Conservation (phyloP, 768 basidiomycete genomes). For the Neoboletus magnificus region DNA sequence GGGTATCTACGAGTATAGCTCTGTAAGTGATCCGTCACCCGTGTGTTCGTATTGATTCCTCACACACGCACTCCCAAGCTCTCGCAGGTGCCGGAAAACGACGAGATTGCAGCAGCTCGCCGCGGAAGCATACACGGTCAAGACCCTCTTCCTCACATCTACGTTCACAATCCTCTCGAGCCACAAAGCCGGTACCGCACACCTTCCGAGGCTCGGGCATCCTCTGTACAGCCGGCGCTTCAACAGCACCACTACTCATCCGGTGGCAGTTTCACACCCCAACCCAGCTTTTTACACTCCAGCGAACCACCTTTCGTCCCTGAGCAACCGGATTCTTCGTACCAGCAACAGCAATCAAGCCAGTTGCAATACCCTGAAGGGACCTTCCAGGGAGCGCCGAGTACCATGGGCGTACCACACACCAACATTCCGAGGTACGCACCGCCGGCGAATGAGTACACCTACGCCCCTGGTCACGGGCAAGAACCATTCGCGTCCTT, state of each 20-base stretch:
- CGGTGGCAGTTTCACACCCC: constrained; percentile 10
- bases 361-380: constrained; percentile 22
- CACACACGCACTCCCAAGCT: constrained; percentile 8
- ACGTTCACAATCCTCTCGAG: constrained; percentile 18
- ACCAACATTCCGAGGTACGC: constrained; percentile 15
- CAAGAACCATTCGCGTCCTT: constrained; percentile 24
- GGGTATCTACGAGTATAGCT: constrained; percentile 24
- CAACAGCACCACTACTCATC: constrained; percentile 19
- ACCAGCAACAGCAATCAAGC: constrained; percentile 6
- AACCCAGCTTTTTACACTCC: constrained; percentile 8
- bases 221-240: constrained; percentile 17
- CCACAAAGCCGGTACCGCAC: constrained; percentile 14
- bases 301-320: constrained; percentile 19
- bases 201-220: constrained; percentile 12
- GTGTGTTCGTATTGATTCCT: neutral
- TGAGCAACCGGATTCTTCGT: constrained; percentile 11
- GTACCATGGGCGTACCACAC: constrained; percentile 14
- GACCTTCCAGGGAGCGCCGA: constrained; percentile 12
- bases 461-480: constrained; percentile 20
- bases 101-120: constrained; percentile 20
- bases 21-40: constrained; percentile 13
- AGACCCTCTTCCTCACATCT: constrained; percentile 23
- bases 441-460: constrained; percentile 19
- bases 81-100: constrained; percentile 22
- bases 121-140: constrained; percentile 26